These are phyloP conservation scores for Lycium barbarum DNA, from an alignment of 257 asterid species.

Conservation along the genomic window DNA sequence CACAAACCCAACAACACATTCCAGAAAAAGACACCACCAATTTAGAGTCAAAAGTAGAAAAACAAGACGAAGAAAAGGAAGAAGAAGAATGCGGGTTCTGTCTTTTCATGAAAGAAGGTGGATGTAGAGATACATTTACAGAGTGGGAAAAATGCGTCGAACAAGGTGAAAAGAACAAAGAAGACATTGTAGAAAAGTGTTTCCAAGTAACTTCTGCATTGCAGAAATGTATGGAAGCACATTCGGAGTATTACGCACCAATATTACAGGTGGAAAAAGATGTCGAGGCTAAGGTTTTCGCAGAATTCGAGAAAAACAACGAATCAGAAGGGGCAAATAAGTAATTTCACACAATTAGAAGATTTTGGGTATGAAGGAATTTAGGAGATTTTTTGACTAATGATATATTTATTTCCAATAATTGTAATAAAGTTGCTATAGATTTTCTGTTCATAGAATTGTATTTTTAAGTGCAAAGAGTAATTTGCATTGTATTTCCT, in stretches of 20 bases:
- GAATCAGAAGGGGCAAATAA: not conserved
- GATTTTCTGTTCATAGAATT: no score
- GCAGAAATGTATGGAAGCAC: conserved; percentile 80
- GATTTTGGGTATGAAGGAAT: not conserved
- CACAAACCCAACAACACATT: conserved; percentile 23
- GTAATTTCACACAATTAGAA: not conserved
- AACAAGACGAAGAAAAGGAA: conserved; percentile 57
- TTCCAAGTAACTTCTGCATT: conserved; percentile 54
- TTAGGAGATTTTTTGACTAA: not conserved
- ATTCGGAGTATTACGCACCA: conserved; percentile 72
- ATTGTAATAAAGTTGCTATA: no score
- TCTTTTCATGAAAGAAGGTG: conserved; percentile 84
- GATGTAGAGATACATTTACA: conserved; percentile 63
- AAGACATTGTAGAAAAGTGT: conserved; percentile 70
- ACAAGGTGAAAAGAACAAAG: conserved; percentile 62
- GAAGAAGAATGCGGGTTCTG: conserved; percentile 83
- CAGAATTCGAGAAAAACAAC: conserved; percentile 44
- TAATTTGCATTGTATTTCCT: no score
- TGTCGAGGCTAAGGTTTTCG: conserved; percentile 57
- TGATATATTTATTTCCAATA: no score
- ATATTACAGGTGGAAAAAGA: conserved; percentile 69
- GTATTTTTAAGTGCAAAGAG: no score
- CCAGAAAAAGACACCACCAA: not conserved
- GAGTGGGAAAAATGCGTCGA: conserved; percentile 80
- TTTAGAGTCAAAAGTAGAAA: conserved; percentile 17